Percentiles rank a stretch among this genome's conserved stretches.
Conservation (phyloP, 306 rosid species). For the Trifolium repens region DNA sequence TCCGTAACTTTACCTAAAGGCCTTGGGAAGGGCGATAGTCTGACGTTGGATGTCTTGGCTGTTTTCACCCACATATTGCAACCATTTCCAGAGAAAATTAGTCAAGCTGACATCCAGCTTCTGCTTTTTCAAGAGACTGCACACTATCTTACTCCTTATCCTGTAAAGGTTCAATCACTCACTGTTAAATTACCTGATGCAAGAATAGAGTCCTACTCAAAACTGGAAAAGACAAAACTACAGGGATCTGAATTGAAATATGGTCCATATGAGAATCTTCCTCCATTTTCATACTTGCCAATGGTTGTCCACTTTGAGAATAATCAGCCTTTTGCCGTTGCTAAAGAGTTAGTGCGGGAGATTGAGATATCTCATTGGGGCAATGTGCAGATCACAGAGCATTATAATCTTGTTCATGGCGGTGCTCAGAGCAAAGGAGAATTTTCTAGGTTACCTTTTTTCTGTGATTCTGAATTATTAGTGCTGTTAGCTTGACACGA, state of each 20-base stretch:
- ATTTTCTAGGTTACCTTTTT: constrained; percentile 77
- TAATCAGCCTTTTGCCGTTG: constrained; percentile 90
- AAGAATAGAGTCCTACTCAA: constrained; percentile 86
- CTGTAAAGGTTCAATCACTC: constrained; percentile 74
- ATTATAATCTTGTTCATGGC: constrained; percentile 78
- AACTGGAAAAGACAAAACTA: constrained; percentile 64
- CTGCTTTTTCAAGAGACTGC: constrained; percentile 83
- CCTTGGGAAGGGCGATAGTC: constrained; percentile 70
- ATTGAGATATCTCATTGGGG: constrained; percentile 99
- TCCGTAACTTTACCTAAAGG: constrained; percentile 76
- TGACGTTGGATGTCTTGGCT: constrained; percentile 71
- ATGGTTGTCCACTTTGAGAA: constrained; percentile 84
- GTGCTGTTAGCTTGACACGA: constrained; percentile 28
- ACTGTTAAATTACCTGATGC: constrained; percentile 82
- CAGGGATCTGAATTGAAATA: constrained; percentile 94
- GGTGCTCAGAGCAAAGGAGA: constrained; percentile 95
- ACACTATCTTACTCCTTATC: constrained; percentile 79
- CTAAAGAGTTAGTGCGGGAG: constrained; percentile 82
- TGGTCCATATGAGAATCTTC: constrained; percentile 80
- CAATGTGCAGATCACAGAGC: constrained; percentile 89
- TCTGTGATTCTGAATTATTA: constrained; percentile 39
- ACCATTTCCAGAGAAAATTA: constrained; percentile 90
- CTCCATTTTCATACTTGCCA: constrained; percentile 72
- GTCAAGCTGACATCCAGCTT: constrained; percentile 88
- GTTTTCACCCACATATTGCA: constrained; percentile 65